A percentile compares a stretch with the other conserved stretches of the same genome.
Conservation (phyloP, 768 basidiomycete species). For the Dentipellis sp. region DNA sequence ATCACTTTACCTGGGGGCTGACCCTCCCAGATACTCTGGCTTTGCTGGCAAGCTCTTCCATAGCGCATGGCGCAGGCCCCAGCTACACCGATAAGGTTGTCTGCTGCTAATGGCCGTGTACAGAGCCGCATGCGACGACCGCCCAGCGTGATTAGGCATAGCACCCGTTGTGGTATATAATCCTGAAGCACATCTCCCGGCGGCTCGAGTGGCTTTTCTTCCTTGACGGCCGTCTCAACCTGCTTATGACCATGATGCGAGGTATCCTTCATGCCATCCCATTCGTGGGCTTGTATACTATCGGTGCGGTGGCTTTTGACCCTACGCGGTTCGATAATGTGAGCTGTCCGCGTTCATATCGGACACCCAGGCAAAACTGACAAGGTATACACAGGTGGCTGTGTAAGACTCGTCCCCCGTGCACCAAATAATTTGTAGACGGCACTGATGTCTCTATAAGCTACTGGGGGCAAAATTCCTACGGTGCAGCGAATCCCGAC, state of each 20-base stretch:
- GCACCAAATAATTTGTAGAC: neutral
- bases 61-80: neutral
- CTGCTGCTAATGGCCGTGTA: neutral
- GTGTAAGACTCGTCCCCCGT: constrained; percentile 32
- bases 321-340: constrained; percentile 57
- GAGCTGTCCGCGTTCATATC: neutral
- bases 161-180: no score
- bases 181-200: no score
- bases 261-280: no score
- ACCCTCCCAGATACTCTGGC: neutral
- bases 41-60: constrained; percentile 1
- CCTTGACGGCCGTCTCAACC: no score
- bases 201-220: no score
- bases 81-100: neutral
- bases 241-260: no score
- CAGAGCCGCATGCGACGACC: no score
- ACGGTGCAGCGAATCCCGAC: constrained; percentile 41
- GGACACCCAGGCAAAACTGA: no score
- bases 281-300: no score
- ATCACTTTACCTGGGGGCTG: neutral
- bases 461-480: constrained; percentile 73
- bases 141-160: no score
- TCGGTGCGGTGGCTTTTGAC: constrained; percentile 33
- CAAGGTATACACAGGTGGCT: constrained; percentile 37
- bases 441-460: constrained; percentile 23